Evolutionary conservation across 208 protist species (phyloP), one percentile per base, ranked within the genome.

Genomic region (Trypanosomatidae sp.): DNA sequence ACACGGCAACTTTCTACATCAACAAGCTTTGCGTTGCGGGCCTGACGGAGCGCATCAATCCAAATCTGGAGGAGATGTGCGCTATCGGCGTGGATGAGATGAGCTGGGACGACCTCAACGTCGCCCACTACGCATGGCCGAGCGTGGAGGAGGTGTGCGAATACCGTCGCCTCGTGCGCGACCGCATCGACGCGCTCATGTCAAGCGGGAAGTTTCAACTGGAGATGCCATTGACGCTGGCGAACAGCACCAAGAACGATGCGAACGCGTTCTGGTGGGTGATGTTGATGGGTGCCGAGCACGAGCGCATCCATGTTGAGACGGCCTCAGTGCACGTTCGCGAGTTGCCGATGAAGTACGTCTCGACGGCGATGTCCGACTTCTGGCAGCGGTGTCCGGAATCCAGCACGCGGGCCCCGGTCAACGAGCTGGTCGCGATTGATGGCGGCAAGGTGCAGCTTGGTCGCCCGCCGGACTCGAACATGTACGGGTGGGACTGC

Each of bases 61-160:
- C 90, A 12, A 39, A 74, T n/a, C 87, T 97, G 58, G 97, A 99
- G 81, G 84, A 94, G 53, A 93, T 98, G 83, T 98, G 98, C 71
- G 97, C 95, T 52, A 94, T 97, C 46, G 98, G 98, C 60, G 98
- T 99, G 3, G 98, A 99, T 79, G 98, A 99, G 80, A 99, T 99
- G 98, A 96, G 86, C 67, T 99, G 97, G 97, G 98, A 99, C 77
- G 97, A 98, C 78, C 79, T 98, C n/a, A 94, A 92, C 53, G 84
- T 86, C 69, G 88, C 71, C 50, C 91, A 97, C 79, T 97, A 97
- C 80, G 67, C 82, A 43, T 98, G 95, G 95, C 96, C 96, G 2
- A 84, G 82, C 44, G 90, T 96, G 33, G 65, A 86, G 62, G 83
- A 97, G 43, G 93, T 98, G 33, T 81, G 80, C 43, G 84, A 89